These are phyloP conservation scores for Coprinellus micaceus DNA, from an alignment of 768 basidiomycete genomes.

Conservation along the genomic window DNA sequence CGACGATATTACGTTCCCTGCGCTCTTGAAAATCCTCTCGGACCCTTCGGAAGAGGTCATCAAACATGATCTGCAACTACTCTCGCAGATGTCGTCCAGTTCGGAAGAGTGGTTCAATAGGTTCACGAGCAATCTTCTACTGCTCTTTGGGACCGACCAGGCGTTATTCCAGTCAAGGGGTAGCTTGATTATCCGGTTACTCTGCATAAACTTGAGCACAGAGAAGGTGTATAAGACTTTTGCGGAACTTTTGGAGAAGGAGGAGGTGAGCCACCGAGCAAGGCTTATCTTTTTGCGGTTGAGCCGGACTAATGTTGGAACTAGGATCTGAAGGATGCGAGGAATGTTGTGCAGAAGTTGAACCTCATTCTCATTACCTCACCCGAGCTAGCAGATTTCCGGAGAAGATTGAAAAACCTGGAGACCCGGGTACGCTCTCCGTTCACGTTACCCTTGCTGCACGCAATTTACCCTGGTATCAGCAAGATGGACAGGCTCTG, in stretches of 20 bases:
- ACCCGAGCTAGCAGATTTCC: conserved; percentile 92
- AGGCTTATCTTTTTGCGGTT: not conserved
- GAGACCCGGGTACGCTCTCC: conserved; percentile 74
- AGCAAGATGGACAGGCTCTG: conserved; percentile 95
- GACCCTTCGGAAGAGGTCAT: conserved; percentile 98
- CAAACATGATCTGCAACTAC: conserved; percentile 90
- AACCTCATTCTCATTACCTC: conserved; percentile 96
- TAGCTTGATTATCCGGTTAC: conserved; percentile 91
- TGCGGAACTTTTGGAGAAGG: conserved; percentile 96
- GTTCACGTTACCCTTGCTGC: not conserved
- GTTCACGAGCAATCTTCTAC: conserved; percentile 93
- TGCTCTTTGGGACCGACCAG: conserved; percentile 92
- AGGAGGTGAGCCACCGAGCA: conserved; percentile 77
- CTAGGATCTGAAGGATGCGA: conserved; percentile 96
- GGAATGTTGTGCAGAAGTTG: conserved; percentile 95
- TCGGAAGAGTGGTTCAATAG: conserved; percentile 93
- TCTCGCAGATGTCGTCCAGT: conserved; percentile 94
- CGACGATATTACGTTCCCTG: conserved; percentile 95
- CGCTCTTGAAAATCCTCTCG: conserved; percentile 90
- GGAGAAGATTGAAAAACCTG: conserved; percentile 86
- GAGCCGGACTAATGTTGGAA: conserved; percentile 1
- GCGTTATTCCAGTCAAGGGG: conserved; percentile 86
- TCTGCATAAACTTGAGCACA: conserved; percentile 91
- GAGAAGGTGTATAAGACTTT: conserved; percentile 94
- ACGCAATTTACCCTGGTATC: not conserved